Evolutionary conservation across 192 early-diverging fungal species (phyloP), one percentile per base, ranked within the genome.

Genomic region (Dissophora globulifera): DNA sequence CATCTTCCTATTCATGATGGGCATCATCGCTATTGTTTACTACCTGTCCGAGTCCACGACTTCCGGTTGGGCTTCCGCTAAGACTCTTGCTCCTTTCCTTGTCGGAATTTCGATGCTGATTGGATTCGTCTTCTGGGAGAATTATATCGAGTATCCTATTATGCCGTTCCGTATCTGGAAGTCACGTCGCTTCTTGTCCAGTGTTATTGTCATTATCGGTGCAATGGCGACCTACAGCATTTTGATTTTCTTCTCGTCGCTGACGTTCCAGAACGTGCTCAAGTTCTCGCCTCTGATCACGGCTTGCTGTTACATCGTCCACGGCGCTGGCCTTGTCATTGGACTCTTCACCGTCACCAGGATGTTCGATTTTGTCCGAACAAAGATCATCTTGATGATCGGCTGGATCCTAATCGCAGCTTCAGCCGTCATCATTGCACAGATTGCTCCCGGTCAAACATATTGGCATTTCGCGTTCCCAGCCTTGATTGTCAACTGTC

Each of bases 241-340:
- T 11, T 75, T 82, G 61, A 74, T 81, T 33, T 85, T 82, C 40
- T 76, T 56, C 43, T 53, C 78, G 0, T 82, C 83, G 0, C 49
- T 85, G 35, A 81, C 78, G 50, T 85, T 85, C 67, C 79, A 85
- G 52, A 69, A 80, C 15, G 67, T 79, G 9, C 57, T 69, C 31
- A 10, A 53, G 16, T 85, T 58, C 62, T 58, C 42, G 20, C 67
- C 83, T 9, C n/a, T 82, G 12, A 63, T 82, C 51, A 75, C 81
- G 1, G 83, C 83, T 1, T 69, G 80, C 45, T 82, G 78, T 22
- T 85, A 71, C 42, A 81, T 85, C 4, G 79, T 81, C 31, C 63
- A 75, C 22, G 83, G 83, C 19, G 62, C 75, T 46, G 82, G 72
- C 15, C 35, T 66, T 12, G 48, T 82, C 42, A n/a, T 82, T 15